phyloP scores from a whole-genome alignment of 768 basidiomycete genomes.

The Mycena chlorophos region DNA sequence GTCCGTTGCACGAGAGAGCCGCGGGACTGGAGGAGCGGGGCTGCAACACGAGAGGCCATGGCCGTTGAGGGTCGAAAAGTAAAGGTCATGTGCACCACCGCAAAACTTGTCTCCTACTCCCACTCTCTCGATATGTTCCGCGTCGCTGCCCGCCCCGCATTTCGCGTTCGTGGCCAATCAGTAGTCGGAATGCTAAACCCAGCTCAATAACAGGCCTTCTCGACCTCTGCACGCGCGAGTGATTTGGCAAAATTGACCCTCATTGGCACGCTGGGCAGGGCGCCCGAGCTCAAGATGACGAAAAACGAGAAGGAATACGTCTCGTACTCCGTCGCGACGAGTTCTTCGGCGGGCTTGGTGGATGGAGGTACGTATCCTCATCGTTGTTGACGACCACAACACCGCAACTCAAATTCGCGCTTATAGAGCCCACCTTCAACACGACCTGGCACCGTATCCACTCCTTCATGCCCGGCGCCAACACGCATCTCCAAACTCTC shows the following conservation, averaged over 20 bases:
- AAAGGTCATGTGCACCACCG: background rate
- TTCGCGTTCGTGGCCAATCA: slow-evolving; percentile 2
- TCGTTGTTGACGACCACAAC: background rate
- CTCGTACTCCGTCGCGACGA: slow-evolving; percentile 77
- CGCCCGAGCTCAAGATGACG: slow-evolving; percentile 68
- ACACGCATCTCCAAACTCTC: slow-evolving; percentile 63
- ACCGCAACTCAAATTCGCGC: slow-evolving; percentile 1
- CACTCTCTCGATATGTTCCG: too few relatives aligned
- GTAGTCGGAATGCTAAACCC: background rate
- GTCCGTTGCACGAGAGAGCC: too few relatives aligned
- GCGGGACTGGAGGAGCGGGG: too few relatives aligned
- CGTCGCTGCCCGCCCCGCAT: slow-evolving; percentile 2
- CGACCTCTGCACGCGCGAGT: slow-evolving; percentile 51
- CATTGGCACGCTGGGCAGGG: slow-evolving; percentile 69
- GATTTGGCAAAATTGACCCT: slow-evolving; percentile 79
- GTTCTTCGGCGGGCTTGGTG: slow-evolving; percentile 52
- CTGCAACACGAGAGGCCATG: background rate
- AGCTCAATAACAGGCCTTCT: slow-evolving; percentile 53
- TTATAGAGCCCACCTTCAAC: slow-evolving; percentile 30
- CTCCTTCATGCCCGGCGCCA: slow-evolving; percentile 65
- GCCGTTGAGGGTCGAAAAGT: background rate
- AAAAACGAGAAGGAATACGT: slow-evolving; percentile 80
- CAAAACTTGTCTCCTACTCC: slow-evolving; percentile 1
- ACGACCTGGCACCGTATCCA: slow-evolving; percentile 78
- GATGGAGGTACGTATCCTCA: slow-evolving; percentile 56